Evolutionary conservation across 495 filamentous ascomycete species (phyloP).

Genomic region (Cladorrhinum samala): DNA sequence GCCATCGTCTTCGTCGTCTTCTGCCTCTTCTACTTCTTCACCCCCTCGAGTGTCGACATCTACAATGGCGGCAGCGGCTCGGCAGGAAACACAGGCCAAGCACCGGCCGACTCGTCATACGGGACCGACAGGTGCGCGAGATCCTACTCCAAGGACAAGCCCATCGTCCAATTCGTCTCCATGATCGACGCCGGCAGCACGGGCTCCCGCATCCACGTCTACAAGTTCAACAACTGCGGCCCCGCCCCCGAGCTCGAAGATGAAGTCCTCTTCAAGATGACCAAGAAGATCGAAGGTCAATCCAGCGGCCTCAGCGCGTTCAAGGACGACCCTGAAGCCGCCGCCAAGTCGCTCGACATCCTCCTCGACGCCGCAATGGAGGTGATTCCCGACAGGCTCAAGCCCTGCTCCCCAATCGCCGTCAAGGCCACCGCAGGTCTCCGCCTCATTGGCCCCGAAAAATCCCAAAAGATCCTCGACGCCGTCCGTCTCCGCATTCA

Average conservation of each 20-base stretch:
- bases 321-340: constrained; percentile 73
- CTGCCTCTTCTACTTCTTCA: constrained; percentile 68
- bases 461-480: constrained; percentile 75
- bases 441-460: constrained; percentile 73
- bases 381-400: constrained; percentile 78
- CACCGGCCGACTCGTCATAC: constrained; percentile 51
- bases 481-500: constrained; percentile 82
- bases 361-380: constrained; percentile 80
- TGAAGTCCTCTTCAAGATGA: constrained; percentile 81
- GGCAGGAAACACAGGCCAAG: constrained; percentile 36
- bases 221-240: constrained; percentile 98
- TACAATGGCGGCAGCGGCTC: constrained; percentile 35
- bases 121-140: constrained; percentile 70
- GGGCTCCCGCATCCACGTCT: constrained; percentile 95
- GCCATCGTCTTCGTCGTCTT: constrained; percentile 69
- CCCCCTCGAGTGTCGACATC: constrained; percentile 48
- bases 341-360: constrained; percentile 81
- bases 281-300: constrained; percentile 63
- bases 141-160: constrained; percentile 77
- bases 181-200: constrained; percentile 99
- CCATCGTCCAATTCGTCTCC: constrained; percentile 90
- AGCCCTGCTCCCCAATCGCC: constrained; percentile 80
- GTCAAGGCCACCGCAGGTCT: constrained; percentile 96
- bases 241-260: constrained; percentile 88
- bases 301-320: constrained; percentile 82